Evolutionary conservation across 2,329 filamentous ascomycete species (phyloP).

Genomic region (Penicillium hordei): DNA sequence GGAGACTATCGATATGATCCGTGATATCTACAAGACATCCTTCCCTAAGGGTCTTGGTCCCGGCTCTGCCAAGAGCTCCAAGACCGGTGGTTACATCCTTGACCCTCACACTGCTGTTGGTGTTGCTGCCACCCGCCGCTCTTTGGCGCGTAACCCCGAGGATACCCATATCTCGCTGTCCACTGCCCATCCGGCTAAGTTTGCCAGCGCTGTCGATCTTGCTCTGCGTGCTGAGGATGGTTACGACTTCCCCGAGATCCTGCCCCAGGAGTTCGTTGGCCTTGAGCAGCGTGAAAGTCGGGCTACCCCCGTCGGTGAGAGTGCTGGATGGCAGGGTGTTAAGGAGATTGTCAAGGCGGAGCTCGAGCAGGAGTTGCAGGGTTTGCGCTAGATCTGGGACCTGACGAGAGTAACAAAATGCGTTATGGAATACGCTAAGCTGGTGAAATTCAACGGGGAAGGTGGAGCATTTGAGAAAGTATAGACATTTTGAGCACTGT

Average conservation of each 20-base stretch:
- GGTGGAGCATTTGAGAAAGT: neutral
- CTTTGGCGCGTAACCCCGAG: constrained; percentile 55
- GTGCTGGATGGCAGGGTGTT: constrained; percentile 1
- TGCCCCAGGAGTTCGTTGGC: constrained; percentile 79
- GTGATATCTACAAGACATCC: constrained; percentile 54
- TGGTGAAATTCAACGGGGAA: neutral
- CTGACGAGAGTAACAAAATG: neutral
- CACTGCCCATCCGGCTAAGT: constrained; percentile 95
- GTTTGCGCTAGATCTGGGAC: neutral
- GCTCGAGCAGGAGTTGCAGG: neutral
- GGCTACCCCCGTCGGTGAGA: neutral
- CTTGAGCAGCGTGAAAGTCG: constrained; percentile 60
- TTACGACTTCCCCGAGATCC: constrained; percentile 75
- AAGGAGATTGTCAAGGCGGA: constrained; percentile 3
- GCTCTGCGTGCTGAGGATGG: constrained; percentile 70
- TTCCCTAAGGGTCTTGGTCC: constrained; percentile 49
- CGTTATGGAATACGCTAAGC: neutral
- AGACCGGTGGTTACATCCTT: constrained; percentile 70
- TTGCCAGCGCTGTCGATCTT: constrained; percentile 77
- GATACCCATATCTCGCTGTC: constrained; percentile 77
- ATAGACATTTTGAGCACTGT: neutral
- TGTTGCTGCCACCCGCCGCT: constrained; percentile 71
- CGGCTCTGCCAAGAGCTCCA: constrained; percentile 36
- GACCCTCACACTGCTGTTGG: constrained; percentile 94
- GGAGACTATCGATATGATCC: constrained; percentile 69